These are phyloP conservation scores for Globisporangium apiculatum DNA, from an alignment of 352 stramenopile species.

Conservation along the genomic window DNA sequence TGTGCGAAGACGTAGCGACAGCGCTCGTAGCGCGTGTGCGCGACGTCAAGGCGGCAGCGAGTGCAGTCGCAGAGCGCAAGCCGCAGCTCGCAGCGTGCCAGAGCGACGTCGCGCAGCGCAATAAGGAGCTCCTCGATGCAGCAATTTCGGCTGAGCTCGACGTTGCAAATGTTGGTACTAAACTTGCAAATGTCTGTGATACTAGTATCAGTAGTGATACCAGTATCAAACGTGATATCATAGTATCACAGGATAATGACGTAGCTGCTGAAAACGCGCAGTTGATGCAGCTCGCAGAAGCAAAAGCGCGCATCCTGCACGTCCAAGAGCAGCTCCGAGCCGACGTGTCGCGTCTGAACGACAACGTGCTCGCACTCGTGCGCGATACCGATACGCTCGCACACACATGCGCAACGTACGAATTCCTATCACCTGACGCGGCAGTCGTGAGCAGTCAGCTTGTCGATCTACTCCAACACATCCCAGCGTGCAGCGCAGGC, in stretches of 20 bases:
- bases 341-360: conserved; percentile 38
- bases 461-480: conserved; percentile 19
- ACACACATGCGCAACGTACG: conserved; percentile 21
- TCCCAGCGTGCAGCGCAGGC: conserved; percentile 35
- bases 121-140: conserved; percentile 36
- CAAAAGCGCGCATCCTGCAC: conserved; percentile 34
- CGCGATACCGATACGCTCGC: conserved; percentile 40
- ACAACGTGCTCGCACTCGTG: conserved; percentile 35
- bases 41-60: conserved; percentile 26
- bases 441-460: conserved; percentile 16
- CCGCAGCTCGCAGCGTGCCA: conserved; percentile 22
- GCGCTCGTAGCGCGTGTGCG: conserved; percentile 30
- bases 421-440: conserved; percentile 23
- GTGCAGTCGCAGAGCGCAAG: conserved; percentile 37
- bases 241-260: too few relatives aligned
- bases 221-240: too few relatives aligned
- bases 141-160: conserved; percentile 38
- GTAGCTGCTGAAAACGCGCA: neutral
- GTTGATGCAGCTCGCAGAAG: conserved; percentile 23
- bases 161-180: conserved; percentile 16
- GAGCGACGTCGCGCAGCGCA: conserved; percentile 25
- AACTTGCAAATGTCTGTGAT: too few relatives aligned
- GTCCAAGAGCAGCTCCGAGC: conserved; percentile 37
- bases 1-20: conserved; percentile 47
- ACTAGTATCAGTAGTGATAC: too few relatives aligned